Conservation (phyloP, 208 protist genomes). For the Trypanosoma lewisi region DNA sequence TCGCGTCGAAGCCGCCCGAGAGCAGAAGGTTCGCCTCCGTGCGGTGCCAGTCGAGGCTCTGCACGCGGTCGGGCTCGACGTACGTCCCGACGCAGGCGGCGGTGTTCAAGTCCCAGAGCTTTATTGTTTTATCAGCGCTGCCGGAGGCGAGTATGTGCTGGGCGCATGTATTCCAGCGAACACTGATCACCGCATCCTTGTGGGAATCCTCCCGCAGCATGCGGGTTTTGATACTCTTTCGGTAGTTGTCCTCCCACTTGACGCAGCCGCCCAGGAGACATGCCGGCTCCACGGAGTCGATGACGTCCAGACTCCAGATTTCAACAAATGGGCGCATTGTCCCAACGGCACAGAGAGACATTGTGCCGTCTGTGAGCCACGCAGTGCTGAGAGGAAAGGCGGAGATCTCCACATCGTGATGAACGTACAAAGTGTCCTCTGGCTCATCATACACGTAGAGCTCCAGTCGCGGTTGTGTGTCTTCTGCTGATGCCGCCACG, state of each 20-base stretch:
- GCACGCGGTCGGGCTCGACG: conserved; percentile 91
- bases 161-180: conserved; percentile 92
- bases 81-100: conserved; percentile 86
- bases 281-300: conserved; percentile 93
- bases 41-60: conserved; percentile 88
- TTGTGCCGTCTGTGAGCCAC: conserved; percentile 91
- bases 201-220: conserved; percentile 81
- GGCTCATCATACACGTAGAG: conserved; percentile 95
- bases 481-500: conserved; percentile 54
- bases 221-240: conserved; percentile 51
- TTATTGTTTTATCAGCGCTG: conserved; percentile 95
- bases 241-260: conserved; percentile 71
- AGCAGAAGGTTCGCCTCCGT: conserved; percentile 82
- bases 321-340: conserved; percentile 97
- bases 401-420: conserved; percentile 95
- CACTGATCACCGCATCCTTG: conserved; percentile 93
- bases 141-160: conserved; percentile 93
- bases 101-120: conserved; percentile 95
- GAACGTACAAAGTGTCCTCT: conserved; percentile 94
- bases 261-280: conserved; percentile 87
- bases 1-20: conserved; percentile 83
- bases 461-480: conserved; percentile 85
- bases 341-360: conserved; percentile 95
- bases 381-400: conserved; percentile 93
- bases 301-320: conserved; percentile 97